Evolutionary conservation across 2,329 filamentous ascomycete species (phyloP).

Genomic region (Epichloe gansuensis): DNA sequence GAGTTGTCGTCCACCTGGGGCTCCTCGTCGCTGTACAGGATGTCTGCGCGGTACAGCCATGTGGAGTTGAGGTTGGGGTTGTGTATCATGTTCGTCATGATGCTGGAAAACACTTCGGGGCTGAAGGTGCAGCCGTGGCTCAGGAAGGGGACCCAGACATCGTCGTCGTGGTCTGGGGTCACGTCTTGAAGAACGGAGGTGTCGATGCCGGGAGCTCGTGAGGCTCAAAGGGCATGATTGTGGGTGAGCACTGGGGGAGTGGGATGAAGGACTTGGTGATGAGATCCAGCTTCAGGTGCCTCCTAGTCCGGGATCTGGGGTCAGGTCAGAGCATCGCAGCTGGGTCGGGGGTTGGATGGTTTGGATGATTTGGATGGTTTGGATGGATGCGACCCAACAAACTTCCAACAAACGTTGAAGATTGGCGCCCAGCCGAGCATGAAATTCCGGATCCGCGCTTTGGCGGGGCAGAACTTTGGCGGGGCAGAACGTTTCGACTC

Average conservation of each 20-base stretch:
- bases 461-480: background rate
- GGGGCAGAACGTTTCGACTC: no score
- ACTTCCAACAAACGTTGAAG: no score
- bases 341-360: no score
- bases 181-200: constrained; percentile 17
- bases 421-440: background rate
- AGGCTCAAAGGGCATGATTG: constrained; percentile 17
- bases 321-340: no score
- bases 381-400: no score
- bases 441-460: background rate
- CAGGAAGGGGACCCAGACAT: constrained; percentile 42
- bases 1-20: constrained; percentile 5
- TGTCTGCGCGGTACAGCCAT: constrained; percentile 68
- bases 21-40: constrained; percentile 34
- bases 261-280: background rate
- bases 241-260: background rate
- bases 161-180: constrained; percentile 6
- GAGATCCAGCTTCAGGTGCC: background rate
- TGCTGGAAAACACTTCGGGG: constrained; percentile 48
- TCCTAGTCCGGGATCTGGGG: background rate
- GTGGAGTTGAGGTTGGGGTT: constrained; percentile 73
- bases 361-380: no score
- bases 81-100: constrained; percentile 62
- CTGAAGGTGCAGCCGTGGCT: constrained; percentile 49
- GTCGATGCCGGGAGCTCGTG: constrained; percentile 16